Conservation (phyloP, 805 yeast genomes). For the Starmera caribaea region DNA sequence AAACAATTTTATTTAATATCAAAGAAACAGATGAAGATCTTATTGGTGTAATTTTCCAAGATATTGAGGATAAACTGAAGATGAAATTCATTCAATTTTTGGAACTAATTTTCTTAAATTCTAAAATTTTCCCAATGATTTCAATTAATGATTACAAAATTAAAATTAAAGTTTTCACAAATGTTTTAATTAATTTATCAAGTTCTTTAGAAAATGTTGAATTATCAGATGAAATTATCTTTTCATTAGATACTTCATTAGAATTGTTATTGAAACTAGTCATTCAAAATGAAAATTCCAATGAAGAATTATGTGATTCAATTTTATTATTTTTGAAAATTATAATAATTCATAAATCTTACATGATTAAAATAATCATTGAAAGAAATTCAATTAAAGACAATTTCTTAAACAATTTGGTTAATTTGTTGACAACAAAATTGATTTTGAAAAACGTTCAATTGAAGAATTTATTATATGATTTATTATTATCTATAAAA, state of each 20-base stretch:
- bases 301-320: conserved; percentile 15
- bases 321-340: conserved; percentile 43
- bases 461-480: conserved; percentile 47
- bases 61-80: conserved; percentile 24
- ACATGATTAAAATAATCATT: conserved; percentile 35
- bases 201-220: conserved; percentile 5
- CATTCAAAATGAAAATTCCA: conserved; percentile 8
- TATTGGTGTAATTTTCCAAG: conserved; percentile 29
- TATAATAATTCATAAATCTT: conserved; percentile 45
- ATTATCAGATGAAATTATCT: conserved; percentile 27
- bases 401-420: conserved; percentile 36
- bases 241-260: conserved; percentile 29
- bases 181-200: conserved; percentile 12
- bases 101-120: conserved; percentile 32
- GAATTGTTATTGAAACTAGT: conserved; percentile 24
- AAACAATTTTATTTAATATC: conserved; percentile 4
- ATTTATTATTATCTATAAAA: conserved; percentile 46
- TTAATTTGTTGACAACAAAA: conserved; percentile 33
- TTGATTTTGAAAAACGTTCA: conserved; percentile 36
- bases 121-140: conserved; percentile 28
- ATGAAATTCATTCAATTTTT: conserved; percentile 24
- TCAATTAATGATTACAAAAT: conserved; percentile 1
- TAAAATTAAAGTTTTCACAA: conserved; percentile 4
- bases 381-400: conserved; percentile 34
- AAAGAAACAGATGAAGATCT: conserved; percentile 4